phyloP scores from a whole-genome alignment of 1,284 basidiomycete genomes.

The Apiotrichum porosum region DNA sequence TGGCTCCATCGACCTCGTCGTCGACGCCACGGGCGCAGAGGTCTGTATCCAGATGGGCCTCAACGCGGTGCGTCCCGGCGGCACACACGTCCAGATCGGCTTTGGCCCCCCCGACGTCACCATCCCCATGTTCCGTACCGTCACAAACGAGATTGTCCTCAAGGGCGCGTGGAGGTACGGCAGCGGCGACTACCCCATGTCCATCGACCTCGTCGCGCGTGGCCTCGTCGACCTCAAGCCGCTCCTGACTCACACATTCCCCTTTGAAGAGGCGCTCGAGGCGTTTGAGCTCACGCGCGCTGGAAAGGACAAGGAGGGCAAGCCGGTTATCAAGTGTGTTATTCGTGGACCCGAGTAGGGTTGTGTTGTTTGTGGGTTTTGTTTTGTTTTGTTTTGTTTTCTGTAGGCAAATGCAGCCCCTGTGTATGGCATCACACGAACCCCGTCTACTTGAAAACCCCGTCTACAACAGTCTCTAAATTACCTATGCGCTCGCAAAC shows the following conservation, averaged over 20 bases:
- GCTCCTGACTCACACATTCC: slow-evolving; percentile 58
- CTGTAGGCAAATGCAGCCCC: no score
- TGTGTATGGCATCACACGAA: no score
- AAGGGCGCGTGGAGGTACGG: slow-evolving; percentile 49
- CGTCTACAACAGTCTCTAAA: no score
- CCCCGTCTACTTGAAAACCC: no score
- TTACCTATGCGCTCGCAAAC: background rate
- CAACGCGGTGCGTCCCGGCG: slow-evolving; percentile 61
- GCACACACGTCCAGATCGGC: slow-evolving; percentile 48
- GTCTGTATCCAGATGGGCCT: slow-evolving; percentile 58
- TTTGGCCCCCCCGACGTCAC: slow-evolving; percentile 42
- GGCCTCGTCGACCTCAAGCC: slow-evolving; percentile 55
- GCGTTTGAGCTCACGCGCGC: slow-evolving; percentile 55
- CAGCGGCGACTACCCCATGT: slow-evolving; percentile 50
- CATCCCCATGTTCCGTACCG: slow-evolving; percentile 43
- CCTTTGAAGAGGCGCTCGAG: slow-evolving; percentile 52
- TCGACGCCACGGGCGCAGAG: slow-evolving; percentile 59
- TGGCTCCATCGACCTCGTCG: slow-evolving; percentile 55
- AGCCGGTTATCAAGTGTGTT: slow-evolving; percentile 48
- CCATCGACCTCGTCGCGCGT: slow-evolving; percentile 54
- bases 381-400: no score
- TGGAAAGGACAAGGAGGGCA: slow-evolving; percentile 65
- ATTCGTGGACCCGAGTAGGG: slow-evolving; percentile 43
- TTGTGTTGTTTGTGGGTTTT: no score
- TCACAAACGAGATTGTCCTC: slow-evolving; percentile 45